phyloP scores from a whole-genome alignment of 2,329 filamentous ascomycete species.

The Colletotrichum costaricense region DNA sequence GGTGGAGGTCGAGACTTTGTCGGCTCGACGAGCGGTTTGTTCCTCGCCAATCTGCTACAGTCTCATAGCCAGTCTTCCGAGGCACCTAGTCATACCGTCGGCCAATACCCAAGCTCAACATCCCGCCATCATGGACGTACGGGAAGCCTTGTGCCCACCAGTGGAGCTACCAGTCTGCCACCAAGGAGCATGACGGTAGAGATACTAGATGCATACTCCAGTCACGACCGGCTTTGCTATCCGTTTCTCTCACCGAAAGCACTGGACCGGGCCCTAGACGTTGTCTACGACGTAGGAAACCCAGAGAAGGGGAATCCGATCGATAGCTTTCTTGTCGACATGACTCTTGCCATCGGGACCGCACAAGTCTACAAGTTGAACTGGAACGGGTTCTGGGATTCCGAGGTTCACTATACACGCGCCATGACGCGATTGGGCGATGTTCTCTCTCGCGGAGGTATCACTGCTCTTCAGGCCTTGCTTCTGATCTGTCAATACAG shows the following conservation, averaged over 20 bases:
- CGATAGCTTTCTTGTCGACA: conserved; percentile 54
- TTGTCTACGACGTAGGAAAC: conserved; percentile 44
- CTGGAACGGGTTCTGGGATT: conserved; percentile 55
- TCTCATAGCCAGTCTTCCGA: conserved; percentile 34
- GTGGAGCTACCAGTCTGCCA: conserved; percentile 41
- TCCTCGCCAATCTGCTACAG: conserved; percentile 54
- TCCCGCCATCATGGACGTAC: background rate
- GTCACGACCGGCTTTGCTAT: conserved; percentile 55
- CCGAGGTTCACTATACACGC: conserved; percentile 53
- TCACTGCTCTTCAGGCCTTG: conserved; percentile 53
- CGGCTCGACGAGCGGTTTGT: conserved; percentile 52
- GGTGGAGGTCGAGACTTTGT: conserved; percentile 55
- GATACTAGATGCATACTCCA: conserved; percentile 53
- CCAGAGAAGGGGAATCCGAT: conserved; percentile 38
- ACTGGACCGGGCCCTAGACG: conserved; percentile 42
- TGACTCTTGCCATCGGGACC: conserved; percentile 55
- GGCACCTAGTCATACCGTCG: conserved; percentile 15
- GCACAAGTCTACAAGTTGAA: conserved; percentile 56
- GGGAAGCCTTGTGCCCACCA: conserved; percentile 15
- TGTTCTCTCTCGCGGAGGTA: conserved; percentile 49
- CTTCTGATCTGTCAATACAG: conserved; percentile 56
- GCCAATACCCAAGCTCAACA: conserved; percentile 10
- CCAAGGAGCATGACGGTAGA: conserved; percentile 47
- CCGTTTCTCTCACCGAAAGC: conserved; percentile 50
- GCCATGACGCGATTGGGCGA: conserved; percentile 50